These are phyloP conservation scores for Dactylellina sp. DNA, from an alignment of 2,329 filamentous ascomycete species.

Conservation along the genomic window DNA sequence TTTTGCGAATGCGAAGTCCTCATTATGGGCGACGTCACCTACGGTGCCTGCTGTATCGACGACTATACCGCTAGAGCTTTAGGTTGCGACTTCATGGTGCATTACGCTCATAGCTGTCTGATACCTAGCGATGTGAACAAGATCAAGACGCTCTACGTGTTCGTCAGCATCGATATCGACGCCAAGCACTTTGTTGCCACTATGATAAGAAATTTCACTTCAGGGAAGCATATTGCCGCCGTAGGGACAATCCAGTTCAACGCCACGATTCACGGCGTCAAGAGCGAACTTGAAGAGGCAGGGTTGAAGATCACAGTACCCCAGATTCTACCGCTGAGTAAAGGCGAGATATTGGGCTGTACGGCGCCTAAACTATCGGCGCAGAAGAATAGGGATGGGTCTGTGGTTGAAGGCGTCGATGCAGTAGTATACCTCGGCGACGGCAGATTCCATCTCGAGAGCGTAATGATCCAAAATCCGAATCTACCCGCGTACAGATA, in stretches of 20 bases:
- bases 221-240: conserved; percentile 87
- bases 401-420: conserved; percentile 71
- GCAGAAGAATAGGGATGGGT: conserved; percentile 66
- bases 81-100: conserved; percentile 91
- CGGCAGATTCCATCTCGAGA: conserved; percentile 94
- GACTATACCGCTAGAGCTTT: conserved; percentile 96
- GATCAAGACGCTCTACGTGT: conserved; percentile 97
- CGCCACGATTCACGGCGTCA: conserved; percentile 89
- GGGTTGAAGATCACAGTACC: conserved; percentile 77
- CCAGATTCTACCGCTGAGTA: conserved; percentile 90
- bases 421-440: conserved; percentile 90
- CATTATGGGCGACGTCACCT: conserved; percentile 99
- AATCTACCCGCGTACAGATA: conserved; percentile 90
- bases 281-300: conserved; percentile 84
- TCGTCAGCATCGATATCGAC: conserved; percentile 97
- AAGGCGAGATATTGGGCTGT: conserved; percentile 96
- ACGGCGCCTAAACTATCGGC: conserved; percentile 80
- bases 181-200: conserved; percentile 86
- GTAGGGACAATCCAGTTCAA: conserved; percentile 99
- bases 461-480: conserved; percentile 99
- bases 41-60: conserved; percentile 98
- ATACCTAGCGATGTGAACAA: conserved; percentile 96
- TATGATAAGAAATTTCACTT: conserved; percentile 85
- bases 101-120: conserved; percentile 96
- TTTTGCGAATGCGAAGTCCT: conserved; percentile 94